These are phyloP conservation scores for Neurospora terricola DNA, from an alignment of 495 filamentous ascomycete species.

Conservation along the genomic window DNA sequence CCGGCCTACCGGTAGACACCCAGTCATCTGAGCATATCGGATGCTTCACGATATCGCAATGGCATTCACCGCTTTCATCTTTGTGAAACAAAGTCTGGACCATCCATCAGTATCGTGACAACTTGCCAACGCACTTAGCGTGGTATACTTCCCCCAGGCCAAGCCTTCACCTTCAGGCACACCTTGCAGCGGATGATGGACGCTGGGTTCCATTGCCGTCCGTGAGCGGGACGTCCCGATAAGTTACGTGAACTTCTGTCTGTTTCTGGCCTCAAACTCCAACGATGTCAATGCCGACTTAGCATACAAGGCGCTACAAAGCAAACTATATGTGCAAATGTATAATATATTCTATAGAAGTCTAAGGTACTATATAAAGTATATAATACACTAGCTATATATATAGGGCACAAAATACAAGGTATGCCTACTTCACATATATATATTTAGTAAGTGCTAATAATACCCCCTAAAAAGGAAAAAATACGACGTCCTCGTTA, in stretches of 20 bases:
- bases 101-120: not conserved
- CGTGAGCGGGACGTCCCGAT: not conserved
- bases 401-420: too few relatives aligned
- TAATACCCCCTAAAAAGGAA: too few relatives aligned
- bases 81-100: not conserved
- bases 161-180: not conserved
- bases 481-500: too few relatives aligned
- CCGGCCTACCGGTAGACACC: not conserved
- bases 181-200: not conserved
- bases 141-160: not conserved
- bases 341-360: too few relatives aligned
- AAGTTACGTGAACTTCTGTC: not conserved
- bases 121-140: not conserved
- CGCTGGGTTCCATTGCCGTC: not conserved
- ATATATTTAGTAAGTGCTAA: too few relatives aligned
- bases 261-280: not conserved
- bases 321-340: too few relatives aligned
- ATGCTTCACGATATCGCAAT: not conserved
- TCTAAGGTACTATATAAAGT: too few relatives aligned
- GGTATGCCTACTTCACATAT: too few relatives aligned
- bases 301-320: too few relatives aligned
- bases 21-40: not conserved
- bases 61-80: not conserved
- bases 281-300: too few relatives aligned
- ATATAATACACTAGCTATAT: too few relatives aligned